Percentiles rank a stretch among this genome's conserved stretches.
phyloP scores from a whole-genome alignment of 805 yeast species.

The Ogataea nitratoaversa region DNA sequence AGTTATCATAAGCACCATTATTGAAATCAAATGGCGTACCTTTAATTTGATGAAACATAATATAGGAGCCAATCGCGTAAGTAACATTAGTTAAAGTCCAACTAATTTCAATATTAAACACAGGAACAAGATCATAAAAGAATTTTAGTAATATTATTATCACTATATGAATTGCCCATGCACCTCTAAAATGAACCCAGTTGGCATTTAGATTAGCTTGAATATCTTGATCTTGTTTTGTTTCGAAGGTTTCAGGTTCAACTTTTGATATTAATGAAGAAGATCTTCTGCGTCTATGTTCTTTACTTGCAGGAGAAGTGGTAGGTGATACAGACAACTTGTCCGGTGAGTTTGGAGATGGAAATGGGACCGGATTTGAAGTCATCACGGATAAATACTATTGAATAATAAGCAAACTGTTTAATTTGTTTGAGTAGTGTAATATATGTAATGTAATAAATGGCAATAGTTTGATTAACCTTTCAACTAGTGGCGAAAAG shows the following conservation, averaged over 20 bases:
- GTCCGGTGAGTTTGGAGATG: slow-evolving; percentile 31
- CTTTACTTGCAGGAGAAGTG: slow-evolving; percentile 28
- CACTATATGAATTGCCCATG: slow-evolving; percentile 91
- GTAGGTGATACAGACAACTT: slow-evolving; percentile 32
- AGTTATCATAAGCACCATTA: slow-evolving; percentile 90
- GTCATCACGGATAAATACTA: slow-evolving; percentile 3
- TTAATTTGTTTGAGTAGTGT: neutral
- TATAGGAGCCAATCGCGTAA: slow-evolving; percentile 85
- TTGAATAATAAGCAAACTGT: neutral
- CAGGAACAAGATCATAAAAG: slow-evolving; percentile 75
- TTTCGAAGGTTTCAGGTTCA: slow-evolving; percentile 89
- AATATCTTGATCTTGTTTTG: slow-evolving; percentile 84
- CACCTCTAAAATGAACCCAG: slow-evolving; percentile 96
- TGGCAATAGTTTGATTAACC: neutral
- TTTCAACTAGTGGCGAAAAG: neutral
- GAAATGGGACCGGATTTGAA: slow-evolving; percentile 29
- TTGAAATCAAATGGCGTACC: slow-evolving; percentile 98
- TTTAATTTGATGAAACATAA: slow-evolving; percentile 94
- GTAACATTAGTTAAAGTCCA: slow-evolving; percentile 94
- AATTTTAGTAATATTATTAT: slow-evolving; percentile 70
- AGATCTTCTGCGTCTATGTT: slow-evolving; percentile 60
- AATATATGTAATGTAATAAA: slow-evolving; percentile 2
- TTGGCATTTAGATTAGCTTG: slow-evolving; percentile 89
- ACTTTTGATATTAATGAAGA: slow-evolving; percentile 88
- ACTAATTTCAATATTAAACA: slow-evolving; percentile 74